A percentile compares a stretch with the other conserved stretches of the same genome.
These are phyloP conservation scores for Aspergillus aculeatus DNA, from an alignment of 2,329 filamentous ascomycete genomes.

Conservation along the genomic window DNA sequence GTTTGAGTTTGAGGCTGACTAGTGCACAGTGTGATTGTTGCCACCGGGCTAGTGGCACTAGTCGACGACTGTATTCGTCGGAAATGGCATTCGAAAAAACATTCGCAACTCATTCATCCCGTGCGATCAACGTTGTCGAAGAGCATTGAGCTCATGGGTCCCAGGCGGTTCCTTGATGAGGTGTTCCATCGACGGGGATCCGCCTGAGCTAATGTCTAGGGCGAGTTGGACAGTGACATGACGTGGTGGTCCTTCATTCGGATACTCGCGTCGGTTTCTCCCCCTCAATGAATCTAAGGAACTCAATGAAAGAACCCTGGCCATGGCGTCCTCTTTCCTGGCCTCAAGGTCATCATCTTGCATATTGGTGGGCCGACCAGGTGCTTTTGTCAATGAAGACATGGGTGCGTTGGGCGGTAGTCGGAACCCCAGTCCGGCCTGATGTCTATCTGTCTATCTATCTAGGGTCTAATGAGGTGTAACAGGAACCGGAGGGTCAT, in stretches of 20 bases:
- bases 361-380: background rate
- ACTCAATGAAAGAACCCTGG: background rate
- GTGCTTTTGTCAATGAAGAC: background rate
- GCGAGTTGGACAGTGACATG: background rate
- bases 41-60: constrained; percentile 83
- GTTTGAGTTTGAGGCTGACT: constrained; percentile 12
- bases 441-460: background rate
- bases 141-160: constrained; percentile 62
- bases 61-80: constrained; percentile 89
- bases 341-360: background rate
- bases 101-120: constrained; percentile 54
- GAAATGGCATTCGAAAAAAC: constrained; percentile 63
- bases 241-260: background rate
- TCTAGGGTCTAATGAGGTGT: constrained; percentile 10
- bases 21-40: constrained; percentile 70
- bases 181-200: constrained; percentile 57
- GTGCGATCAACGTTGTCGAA: constrained; percentile 52
- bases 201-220: constrained; percentile 20
- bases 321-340: background rate
- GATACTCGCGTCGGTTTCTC: background rate
- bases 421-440: constrained; percentile 12
- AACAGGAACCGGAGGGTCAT: constrained; percentile 16
- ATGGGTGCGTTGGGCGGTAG: constrained; percentile 4
- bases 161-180: constrained; percentile 62
- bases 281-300: background rate